phyloP scores from a whole-genome alignment of 2,329 filamentous ascomycete genomes.

The Cercospora nicotianae region DNA sequence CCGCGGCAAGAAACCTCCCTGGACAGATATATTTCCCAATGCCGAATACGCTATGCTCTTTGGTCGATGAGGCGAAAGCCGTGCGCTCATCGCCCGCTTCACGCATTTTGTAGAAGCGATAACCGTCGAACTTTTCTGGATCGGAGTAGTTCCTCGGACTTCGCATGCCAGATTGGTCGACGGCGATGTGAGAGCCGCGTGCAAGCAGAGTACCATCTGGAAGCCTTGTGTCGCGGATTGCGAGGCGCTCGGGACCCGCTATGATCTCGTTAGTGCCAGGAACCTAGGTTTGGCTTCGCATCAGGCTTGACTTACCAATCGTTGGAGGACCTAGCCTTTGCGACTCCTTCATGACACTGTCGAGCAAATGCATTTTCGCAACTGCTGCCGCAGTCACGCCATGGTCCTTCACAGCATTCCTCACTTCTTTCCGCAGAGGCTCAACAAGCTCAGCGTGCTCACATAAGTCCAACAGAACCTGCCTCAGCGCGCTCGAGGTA shows the following conservation, averaged over 20 bases:
- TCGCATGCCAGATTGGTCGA: slow-evolving; percentile 11
- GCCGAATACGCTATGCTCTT: slow-evolving; percentile 34
- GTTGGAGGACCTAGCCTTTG: slow-evolving; percentile 19
- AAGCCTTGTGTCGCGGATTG: slow-evolving; percentile 27
- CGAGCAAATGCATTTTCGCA: slow-evolving; percentile 35
- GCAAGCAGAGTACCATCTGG: slow-evolving; percentile 32
- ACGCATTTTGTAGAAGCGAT: slow-evolving; percentile 26
- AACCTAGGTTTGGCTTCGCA: not conserved
- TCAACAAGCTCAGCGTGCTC: slow-evolving; percentile 28
- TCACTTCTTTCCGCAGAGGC: slow-evolving; percentile 32
- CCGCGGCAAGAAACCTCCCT: slow-evolving; percentile 40
- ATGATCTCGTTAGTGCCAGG: not conserved
- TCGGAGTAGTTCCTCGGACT: slow-evolving; percentile 22
- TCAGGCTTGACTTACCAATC: slow-evolving; percentile 13
- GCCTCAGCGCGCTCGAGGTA: slow-evolving; percentile 30
- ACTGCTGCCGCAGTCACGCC: slow-evolving; percentile 32
- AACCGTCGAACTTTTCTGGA: slow-evolving; percentile 27
- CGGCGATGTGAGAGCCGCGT: slow-evolving; percentile 22
- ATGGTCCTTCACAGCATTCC: slow-evolving; percentile 22
- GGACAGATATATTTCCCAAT: slow-evolving; percentile 39
- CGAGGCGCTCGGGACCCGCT: slow-evolving; percentile 30
- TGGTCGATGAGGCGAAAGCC: slow-evolving; percentile 20
- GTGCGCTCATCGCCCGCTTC: slow-evolving; percentile 21
- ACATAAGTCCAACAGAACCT: slow-evolving; percentile 29
- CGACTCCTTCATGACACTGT: slow-evolving; percentile 33